These are phyloP conservation scores for Flaveria sonorensis DNA, from an alignment of 129 eudicot genomes.

Conservation along the genomic window DNA sequence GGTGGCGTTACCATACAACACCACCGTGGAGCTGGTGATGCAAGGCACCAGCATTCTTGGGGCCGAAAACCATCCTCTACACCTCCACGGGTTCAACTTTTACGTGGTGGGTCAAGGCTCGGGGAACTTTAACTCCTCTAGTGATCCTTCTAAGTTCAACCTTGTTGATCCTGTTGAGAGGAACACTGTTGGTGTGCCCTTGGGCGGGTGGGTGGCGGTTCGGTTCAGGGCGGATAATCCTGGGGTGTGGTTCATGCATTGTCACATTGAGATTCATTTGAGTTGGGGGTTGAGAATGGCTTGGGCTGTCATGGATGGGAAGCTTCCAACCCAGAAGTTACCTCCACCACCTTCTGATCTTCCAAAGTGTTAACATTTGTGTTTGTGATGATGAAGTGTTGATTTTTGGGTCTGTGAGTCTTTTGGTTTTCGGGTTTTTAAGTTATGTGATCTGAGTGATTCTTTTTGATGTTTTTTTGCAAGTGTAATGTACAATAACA, in stretches of 20 bases:
- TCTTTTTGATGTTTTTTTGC: background rate
- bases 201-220: constrained; percentile 54
- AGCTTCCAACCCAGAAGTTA: constrained; percentile 45
- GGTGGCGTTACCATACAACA: constrained; percentile 45
- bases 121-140: constrained; percentile 44
- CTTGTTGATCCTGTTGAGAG: constrained; percentile 55
- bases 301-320: constrained; percentile 55
- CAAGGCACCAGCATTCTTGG: constrained; percentile 51
- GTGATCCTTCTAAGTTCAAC: constrained; percentile 47
- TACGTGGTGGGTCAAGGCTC: constrained; percentile 55
- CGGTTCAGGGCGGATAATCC: background rate
- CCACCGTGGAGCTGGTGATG: constrained; percentile 56
- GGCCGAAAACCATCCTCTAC: constrained; percentile 37
- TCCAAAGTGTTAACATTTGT: constrained; percentile 37
- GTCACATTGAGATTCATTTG: constrained; percentile 45
- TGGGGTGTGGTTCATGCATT: constrained; percentile 7
- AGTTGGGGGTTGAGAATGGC: constrained; percentile 64
- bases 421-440: background rate
- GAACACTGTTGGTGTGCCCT: constrained; percentile 52
- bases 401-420: background rate
- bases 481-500: constrained; percentile 5
- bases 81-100: constrained; percentile 56
- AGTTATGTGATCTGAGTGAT: background rate
- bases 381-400: background rate
- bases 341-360: constrained; percentile 63